Conservation (phyloP, 768 basidiomycete species). For the Boletus coccyginus region DNA sequence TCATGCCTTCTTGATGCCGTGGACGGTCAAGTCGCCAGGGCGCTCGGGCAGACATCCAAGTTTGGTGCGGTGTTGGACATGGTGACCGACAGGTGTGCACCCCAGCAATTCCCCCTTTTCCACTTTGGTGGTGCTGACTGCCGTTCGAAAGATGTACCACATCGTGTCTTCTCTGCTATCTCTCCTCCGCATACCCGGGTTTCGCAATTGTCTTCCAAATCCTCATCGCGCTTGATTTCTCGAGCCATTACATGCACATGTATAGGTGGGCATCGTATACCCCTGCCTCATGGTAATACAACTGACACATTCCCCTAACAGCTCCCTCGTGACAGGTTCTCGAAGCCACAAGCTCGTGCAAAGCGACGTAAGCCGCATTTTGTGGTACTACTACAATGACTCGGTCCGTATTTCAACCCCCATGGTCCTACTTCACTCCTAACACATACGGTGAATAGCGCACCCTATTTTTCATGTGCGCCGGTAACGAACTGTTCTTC, state of each 20-base stretch:
- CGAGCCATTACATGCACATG: constrained; percentile 99
- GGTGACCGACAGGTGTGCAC: constrained; percentile 91
- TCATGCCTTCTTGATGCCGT: constrained; percentile 95
- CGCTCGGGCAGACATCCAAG: constrained; percentile 87
- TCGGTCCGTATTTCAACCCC: constrained; percentile 52
- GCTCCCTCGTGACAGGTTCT: constrained; percentile 93
- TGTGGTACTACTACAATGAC: constrained; percentile 94
- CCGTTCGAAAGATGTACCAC: constrained; percentile 82
- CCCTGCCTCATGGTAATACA: no score
- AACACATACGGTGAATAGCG: constrained; percentile 41
- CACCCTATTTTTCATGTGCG: constrained; percentile 90
- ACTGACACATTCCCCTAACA: constrained; percentile 31
- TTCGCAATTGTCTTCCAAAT: constrained; percentile 88
- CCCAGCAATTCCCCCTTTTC: neutral
- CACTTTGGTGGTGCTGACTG: neutral
- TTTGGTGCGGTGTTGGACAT: constrained; percentile 98
- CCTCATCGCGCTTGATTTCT: constrained; percentile 95
- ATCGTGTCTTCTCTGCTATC: constrained; percentile 89
- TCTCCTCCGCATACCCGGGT: constrained; percentile 85
- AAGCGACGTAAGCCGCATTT: constrained; percentile 87
- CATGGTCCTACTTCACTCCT: neutral
- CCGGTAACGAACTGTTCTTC: constrained; percentile 94
- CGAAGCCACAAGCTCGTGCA: constrained; percentile 90
- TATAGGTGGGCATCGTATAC: constrained; percentile 64
- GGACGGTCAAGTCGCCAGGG: constrained; percentile 90